Evolutionary conservation across 495 filamentous ascomycete genomes (phyloP).

Genomic region (Daldinia childiae): DNA sequence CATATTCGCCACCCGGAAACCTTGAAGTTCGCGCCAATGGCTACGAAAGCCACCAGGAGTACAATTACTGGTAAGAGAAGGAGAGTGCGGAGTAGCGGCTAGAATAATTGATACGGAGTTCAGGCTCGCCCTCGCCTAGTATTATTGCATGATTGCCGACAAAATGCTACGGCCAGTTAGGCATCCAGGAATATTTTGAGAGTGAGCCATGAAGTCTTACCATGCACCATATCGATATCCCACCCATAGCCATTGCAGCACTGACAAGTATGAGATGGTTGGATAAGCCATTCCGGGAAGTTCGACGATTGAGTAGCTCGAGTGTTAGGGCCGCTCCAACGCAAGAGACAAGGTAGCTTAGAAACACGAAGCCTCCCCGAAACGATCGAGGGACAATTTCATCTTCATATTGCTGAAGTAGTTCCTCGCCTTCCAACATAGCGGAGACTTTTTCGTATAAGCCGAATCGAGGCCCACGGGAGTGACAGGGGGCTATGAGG

Average conservation of each 20-base stretch:
- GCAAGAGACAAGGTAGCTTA: slow-evolving; percentile 81
- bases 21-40: too few relatives aligned
- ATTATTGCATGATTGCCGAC: too few relatives aligned
- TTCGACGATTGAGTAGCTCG: slow-evolving; percentile 82
- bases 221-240: slow-evolving; percentile 72
- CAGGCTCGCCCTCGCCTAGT: too few relatives aligned
- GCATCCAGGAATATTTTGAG: too few relatives aligned
- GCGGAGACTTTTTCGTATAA: slow-evolving; percentile 6
- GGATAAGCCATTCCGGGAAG: slow-evolving; percentile 69
- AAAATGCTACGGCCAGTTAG: too few relatives aligned
- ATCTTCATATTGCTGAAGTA: slow-evolving; percentile 32
- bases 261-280: slow-evolving; percentile 78
- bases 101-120: too few relatives aligned
- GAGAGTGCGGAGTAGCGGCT: too few relatives aligned
- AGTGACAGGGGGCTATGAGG: slow-evolving; percentile 13
- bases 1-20: slow-evolving; percentile 63
- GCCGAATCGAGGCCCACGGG: slow-evolving; percentile 7
- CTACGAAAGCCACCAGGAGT: too few relatives aligned
- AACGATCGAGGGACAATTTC: slow-evolving; percentile 64
- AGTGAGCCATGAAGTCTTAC: too few relatives aligned
- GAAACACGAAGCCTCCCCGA: slow-evolving; percentile 69
- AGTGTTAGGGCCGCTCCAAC: slow-evolving; percentile 80
- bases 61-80: too few relatives aligned
- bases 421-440: slow-evolving; percentile 27
- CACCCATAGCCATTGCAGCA: slow-evolving; percentile 81